phyloP scores from a whole-genome alignment of 192 early-diverging fungal genomes.

The Backusella macrospora region DNA sequence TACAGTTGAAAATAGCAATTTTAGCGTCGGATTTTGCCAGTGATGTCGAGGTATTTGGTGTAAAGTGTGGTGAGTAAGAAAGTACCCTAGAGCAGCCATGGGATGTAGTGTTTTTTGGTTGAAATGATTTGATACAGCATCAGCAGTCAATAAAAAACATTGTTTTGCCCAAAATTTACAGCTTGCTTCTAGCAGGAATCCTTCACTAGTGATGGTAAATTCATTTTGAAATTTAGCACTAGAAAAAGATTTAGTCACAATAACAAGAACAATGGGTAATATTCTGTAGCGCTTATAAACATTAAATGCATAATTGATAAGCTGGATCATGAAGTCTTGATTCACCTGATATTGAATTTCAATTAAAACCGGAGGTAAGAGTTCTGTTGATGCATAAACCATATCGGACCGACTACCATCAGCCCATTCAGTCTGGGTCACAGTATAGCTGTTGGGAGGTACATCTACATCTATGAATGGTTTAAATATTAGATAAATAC shows the following conservation, averaged over 20 bases:
- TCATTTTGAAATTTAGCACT: conserved; percentile 6
- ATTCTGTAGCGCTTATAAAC: conserved; percentile 1
- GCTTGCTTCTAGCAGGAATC: neutral
- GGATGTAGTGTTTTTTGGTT: conserved; percentile 11
- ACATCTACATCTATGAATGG: conserved; percentile 7
- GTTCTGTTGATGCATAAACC: neutral
- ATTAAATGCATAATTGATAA: conserved; percentile 9
- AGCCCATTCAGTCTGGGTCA: conserved; percentile 3
- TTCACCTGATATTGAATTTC: conserved; percentile 12
- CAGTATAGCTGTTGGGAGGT: conserved; percentile 5
- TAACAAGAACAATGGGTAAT: conserved; percentile 13
- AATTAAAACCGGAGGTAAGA: conserved; percentile 16
- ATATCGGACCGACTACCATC: conserved; percentile 12
- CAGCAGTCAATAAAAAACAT: conserved; percentile 14
- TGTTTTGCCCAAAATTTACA: conserved; percentile 19
- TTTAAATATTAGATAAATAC: too few relatives aligned
- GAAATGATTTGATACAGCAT: conserved; percentile 23
- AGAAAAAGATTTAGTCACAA: conserved; percentile 6
- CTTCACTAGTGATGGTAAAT: conserved; percentile 4
- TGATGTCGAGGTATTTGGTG: conserved; percentile 14
- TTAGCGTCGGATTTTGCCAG: conserved; percentile 1
- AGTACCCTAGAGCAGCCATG: conserved; percentile 18
- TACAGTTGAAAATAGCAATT: neutral
- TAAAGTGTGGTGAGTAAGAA: conserved; percentile 2
- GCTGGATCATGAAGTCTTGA: conserved; percentile 10